Percentiles rank a stretch among this genome's conserved stretches.
Conservation (phyloP, 257 asterid species). For the Ajuga chamaepitys region DNA sequence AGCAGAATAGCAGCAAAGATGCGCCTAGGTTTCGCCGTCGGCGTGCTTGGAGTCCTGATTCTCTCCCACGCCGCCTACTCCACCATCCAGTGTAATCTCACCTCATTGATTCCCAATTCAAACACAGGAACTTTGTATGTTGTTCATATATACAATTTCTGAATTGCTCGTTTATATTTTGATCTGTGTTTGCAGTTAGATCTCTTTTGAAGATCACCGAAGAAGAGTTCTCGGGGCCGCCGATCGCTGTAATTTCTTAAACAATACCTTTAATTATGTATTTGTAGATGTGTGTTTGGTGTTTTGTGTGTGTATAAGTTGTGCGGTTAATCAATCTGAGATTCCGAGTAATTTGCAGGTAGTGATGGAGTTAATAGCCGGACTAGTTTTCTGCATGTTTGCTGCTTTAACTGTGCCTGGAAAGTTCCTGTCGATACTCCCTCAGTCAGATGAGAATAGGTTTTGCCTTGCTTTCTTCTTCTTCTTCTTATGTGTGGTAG, state of each 20-base stretch:
- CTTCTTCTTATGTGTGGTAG: neutral
- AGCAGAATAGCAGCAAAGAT: slow-evolving; percentile 19
- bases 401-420: slow-evolving; percentile 92
- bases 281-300: neutral
- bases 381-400: slow-evolving; percentile 61
- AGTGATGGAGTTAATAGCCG: slow-evolving; percentile 61
- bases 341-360: slow-evolving; percentile 46
- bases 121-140: neutral
- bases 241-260: slow-evolving; percentile 47
- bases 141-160: neutral
- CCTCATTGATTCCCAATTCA: neutral
- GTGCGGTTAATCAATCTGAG: neutral
- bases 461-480: slow-evolving; percentile 7
- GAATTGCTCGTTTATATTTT: neutral
- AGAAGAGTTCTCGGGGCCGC: slow-evolving; percentile 79
- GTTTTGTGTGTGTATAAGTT: neutral
- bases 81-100: slow-evolving; percentile 67
- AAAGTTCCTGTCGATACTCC: slow-evolving; percentile 73
- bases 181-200: slow-evolving; percentile 55
- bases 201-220: slow-evolving; percentile 87
- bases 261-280: neutral
- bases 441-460: slow-evolving; percentile 95
- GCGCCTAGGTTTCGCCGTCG: slow-evolving; percentile 71
- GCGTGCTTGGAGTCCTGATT: slow-evolving; percentile 66
- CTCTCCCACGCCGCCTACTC: slow-evolving; percentile 77